Base-by-base conservation (phyloP, 495 filamentous ascomycete species). In the Parathielavia hyrcaniae region DNA sequence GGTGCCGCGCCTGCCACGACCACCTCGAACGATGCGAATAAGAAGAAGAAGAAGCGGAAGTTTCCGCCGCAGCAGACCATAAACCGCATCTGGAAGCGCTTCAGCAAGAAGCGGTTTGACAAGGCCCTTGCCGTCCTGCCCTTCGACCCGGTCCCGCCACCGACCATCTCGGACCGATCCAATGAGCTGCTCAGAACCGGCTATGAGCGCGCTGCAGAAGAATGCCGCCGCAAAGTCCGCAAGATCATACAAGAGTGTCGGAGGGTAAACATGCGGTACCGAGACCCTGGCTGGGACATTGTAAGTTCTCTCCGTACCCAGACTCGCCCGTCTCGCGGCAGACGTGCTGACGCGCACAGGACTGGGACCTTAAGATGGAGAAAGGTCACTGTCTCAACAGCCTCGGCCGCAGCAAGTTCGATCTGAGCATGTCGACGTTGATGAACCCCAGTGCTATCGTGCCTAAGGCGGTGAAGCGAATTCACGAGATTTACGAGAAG, bases 161-260 rank as follows among this genome's bases (percentile, higher is more conserved):
- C 75, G 4, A 73, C 66, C 52, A 73, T 69, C 36, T 68, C 71
- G 1, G 75, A 78, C 43, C 73, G 71, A 0, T 74, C 75, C 45
- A 79, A 78, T 49, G 75, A 79, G 64, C 67, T 78, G 58, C 61
- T 79, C 13, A 63, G 44, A 19, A 79, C 80, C 44, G 86, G 84
- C 2, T 95, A 91, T 58, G 83, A 92, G 62, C 82, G 91, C 61
- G 91, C 90, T 0, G 79, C 75, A 13, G 77, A 77, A 11, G 83
- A 85, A 64, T 97, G 92, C 69, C 75, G 77, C 44, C 77, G 78
- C 34, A 90, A 91, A 53, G 91, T 97, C n/a, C 80, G 83, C 20
- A 89, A 89, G 67, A 96, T 96, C 60, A 85, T 87, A 9, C 85
- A 83, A 61, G 91, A 96, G 71, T 97, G 91, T 70, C 75, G 81